Percentiles rank a stretch among this genome's conserved stretches.
Evolutionary conservation across 495 filamentous ascomycete species (phyloP).

Genomic region (Immersiella caudata): DNA sequence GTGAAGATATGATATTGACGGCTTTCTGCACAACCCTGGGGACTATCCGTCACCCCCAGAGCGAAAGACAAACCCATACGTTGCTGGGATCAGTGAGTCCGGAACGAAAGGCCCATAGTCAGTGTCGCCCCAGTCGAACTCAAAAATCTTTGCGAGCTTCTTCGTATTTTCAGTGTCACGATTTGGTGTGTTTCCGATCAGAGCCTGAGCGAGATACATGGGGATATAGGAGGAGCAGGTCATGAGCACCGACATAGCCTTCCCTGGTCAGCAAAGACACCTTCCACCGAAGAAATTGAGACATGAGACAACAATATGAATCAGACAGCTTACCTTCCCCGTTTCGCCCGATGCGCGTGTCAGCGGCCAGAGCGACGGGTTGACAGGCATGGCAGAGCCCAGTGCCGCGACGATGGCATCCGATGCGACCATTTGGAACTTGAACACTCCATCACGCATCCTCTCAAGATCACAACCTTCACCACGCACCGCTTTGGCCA

Average conservation of each 20-base stretch:
- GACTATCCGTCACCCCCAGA: neutral
- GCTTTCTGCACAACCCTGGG: too few relatives aligned
- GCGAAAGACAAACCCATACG: neutral
- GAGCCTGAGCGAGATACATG: constrained; percentile 1
- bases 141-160: neutral
- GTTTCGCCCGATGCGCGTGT: neutral
- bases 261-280: neutral
- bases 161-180: constrained; percentile 1
- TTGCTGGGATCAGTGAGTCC: constrained; percentile 1
- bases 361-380: constrained; percentile 12
- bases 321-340: neutral
- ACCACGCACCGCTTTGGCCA: neutral
- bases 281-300: neutral
- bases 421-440: neutral
- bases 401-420: neutral
- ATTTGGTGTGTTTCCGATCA: neutral
- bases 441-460: constrained; percentile 1
- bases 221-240: neutral
- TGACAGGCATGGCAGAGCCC: constrained; percentile 3
- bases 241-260: neutral
- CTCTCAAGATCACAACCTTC: neutral
- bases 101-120: constrained; percentile 16
- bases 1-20: too few relatives aligned
- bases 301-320: neutral
- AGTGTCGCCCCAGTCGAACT: neutral